Conservation (phyloP, 202 grass and related monocot genomes). For the Eragrostis tef region DNA sequence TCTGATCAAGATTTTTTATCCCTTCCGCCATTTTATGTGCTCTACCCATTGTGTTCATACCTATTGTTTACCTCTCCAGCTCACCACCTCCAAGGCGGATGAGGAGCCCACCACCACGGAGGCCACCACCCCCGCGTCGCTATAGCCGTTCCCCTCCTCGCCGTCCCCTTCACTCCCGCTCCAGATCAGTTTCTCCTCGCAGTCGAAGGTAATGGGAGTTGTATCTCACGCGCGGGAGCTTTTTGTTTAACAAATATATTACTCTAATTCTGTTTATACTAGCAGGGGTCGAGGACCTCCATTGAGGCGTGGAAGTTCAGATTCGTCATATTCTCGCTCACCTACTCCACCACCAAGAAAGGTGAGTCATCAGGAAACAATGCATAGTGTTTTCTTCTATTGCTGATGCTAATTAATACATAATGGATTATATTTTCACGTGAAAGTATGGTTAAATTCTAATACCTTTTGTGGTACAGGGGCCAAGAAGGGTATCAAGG, state of each 20-base stretch:
- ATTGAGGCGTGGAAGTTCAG: conserved; percentile 87
- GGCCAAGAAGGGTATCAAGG: conserved; percentile 79
- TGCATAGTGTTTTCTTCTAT: background rate
- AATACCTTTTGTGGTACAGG: conserved; percentile 45
- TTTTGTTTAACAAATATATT: background rate
- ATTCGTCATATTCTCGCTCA: conserved; percentile 84
- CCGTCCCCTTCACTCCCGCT: conserved; percentile 73
- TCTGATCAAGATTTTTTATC: background rate
- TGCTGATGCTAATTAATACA: conserved; percentile 3
- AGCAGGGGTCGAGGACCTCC: conserved; percentile 75
- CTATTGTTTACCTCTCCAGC: conserved; percentile 43
- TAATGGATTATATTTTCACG: background rate
- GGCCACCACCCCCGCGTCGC: conserved; percentile 77
- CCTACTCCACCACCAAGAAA: conserved; percentile 88
- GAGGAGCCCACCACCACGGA: conserved; percentile 91
- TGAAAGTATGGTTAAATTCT: conserved; percentile 1
- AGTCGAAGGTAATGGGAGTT: conserved; percentile 75
- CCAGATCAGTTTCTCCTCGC: conserved; percentile 89
- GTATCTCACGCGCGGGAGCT: background rate
- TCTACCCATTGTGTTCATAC: background rate
- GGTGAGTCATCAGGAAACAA: conserved; percentile 31
- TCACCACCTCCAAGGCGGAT: conserved; percentile 86
- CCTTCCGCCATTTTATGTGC: background rate
- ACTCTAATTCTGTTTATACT: conserved; percentile 43
- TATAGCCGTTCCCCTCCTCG: conserved; percentile 78